Base-by-base conservation (phyloP, 2,329 filamentous ascomycete species). In the Graphilbum ipis-grandicollis region DNA sequence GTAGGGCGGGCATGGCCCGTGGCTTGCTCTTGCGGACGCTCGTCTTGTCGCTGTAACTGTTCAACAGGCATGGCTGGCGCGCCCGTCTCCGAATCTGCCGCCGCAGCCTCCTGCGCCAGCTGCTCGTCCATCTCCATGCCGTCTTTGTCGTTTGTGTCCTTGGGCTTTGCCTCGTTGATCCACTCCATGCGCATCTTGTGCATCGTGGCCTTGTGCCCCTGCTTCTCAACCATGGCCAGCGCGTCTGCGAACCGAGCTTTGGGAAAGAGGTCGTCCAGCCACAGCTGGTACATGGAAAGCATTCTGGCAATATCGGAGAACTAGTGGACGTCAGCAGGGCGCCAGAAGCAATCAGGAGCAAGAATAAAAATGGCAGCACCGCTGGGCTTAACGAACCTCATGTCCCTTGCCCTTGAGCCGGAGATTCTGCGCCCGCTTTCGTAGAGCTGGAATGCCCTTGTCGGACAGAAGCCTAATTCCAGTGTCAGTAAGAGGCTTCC, bases 201-300 rank as follows among this genome's bases (percentile, higher is more conserved):
- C 52, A 96, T 68, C 13, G 67, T 65, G 52, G 81, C 86, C 48
- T 79, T 83, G 56, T 94, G 90, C 1, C 90, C 90, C 1, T 84
- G 66, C 57, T 93, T 94, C 55, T 98, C 90, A 3, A 96, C 82
- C 63, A 96, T 93, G 29, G 68, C 62, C 7, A 96, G 62, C 3
- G 81, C 90, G 50, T 98, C 90, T 34, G 81, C 70, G 50, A 98
- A 98, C 50, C 85, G 88, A 5, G 88, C 90, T 50, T 92, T 85
- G 12, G 90, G 90, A 50, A 86, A 98, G 12, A 98, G 65, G 50
- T 94, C 85, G 56, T 98, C 88, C 2, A 98, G 78, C 90, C 90
- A 98, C 39, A 93, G 58, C 53, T 96, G 90, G 52, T 96, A 98
- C 52, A 92, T 82, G 19, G 81, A 83, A 34, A 98, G 66, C 19